phyloP scores from a whole-genome alignment of 345 rosid species.

The Durio zibethinus region DNA sequence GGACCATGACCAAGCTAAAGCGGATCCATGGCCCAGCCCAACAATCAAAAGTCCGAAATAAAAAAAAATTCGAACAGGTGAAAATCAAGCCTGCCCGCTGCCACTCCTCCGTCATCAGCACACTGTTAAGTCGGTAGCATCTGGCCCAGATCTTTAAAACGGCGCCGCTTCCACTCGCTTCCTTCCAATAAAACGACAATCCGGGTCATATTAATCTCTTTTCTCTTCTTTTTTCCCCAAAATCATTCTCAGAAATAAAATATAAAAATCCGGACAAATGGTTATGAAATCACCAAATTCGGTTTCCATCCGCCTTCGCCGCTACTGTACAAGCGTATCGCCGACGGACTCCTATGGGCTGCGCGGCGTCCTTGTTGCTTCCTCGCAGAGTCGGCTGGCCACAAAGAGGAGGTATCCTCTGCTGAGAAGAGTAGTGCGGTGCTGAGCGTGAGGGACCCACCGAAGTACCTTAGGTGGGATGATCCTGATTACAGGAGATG shows the following conservation, averaged over 20 bases:
- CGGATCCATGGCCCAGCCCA: not conserved
- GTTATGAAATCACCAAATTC: too few relatives aligned
- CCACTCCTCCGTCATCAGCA: too few relatives aligned
- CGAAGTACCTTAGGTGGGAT: slow-evolving; percentile 40
- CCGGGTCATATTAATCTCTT: too few relatives aligned
- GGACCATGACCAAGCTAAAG: not conserved
- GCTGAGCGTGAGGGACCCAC: slow-evolving; percentile 30
- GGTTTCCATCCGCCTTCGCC: too few relatives aligned
- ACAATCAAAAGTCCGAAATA: not conserved
- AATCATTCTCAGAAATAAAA: too few relatives aligned
- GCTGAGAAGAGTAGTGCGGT: slow-evolving; percentile 28
- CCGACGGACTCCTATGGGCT: slow-evolving; percentile 28
- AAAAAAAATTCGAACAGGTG: not conserved
- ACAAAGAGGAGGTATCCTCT: slow-evolving; percentile 36
- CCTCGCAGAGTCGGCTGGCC: slow-evolving; percentile 34
- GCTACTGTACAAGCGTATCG: slow-evolving; percentile 24
- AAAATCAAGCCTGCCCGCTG: too few relatives aligned
- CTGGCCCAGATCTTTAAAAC: not conserved
- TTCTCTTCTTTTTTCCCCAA: too few relatives aligned
- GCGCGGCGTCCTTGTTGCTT: slow-evolving; percentile 34
- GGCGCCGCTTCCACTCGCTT: not conserved
- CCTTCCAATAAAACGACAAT: too few relatives aligned
- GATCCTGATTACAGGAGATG: slow-evolving; percentile 75
- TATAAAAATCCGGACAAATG: too few relatives aligned
- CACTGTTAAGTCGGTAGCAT: not conserved